Base-by-base conservation (phyloP, 371 early-diverging fungal species). In the Nosema muscidifuracis region DNA sequence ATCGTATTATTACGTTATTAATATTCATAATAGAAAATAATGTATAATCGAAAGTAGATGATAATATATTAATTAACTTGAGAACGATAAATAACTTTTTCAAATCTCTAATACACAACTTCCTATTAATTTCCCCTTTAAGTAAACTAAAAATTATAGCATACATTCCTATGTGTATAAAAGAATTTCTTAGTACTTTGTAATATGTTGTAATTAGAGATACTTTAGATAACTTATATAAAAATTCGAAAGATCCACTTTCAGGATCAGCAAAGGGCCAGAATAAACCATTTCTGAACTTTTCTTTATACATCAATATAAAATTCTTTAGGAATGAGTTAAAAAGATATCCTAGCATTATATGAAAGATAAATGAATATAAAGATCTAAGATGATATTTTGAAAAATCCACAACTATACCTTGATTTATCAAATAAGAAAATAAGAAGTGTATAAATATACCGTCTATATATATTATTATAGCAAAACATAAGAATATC, bases 291-390 rank as follows among this genome's bases (percentile, higher is more conserved):
- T 3, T 4, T 30, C 56, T 55, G 24, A 55, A 55, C 3, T 55
- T 55, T 2, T 55, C n/a, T 24, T 4, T 20, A 30, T 28, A 55
- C 22, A 24, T 3, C 2, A 10, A 24, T 4, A 55, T 24, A 28
- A 2, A 28, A 7, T 28, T 55, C 31, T 55, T 55, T 12, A 55
- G 7, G 24, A 55, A 30, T 28, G 26, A 28, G 24, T 24, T 55
- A 55, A 55, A 3, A 13, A 13, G 6, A 55, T 55, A 55, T 55
- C 56, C 56, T 55, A 55, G 7, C 6, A 55, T 55, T 10, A 55
- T 7, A 55, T 55, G 56, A 30, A 55, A 55, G 6, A 55, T 9
- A 55, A 55, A 30, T 3, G 22, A 20, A 7, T 13, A 28, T 28
- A 55, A 15, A 55, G 20, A 6, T 12, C 31, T 28, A 20, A 2